A percentile compares a stretch with the other conserved stretches of the same genome.
phyloP scores from a whole-genome alignment of 371 early-diverging fungal genomes.

The Lichtheimia hyalospora region DNA sequence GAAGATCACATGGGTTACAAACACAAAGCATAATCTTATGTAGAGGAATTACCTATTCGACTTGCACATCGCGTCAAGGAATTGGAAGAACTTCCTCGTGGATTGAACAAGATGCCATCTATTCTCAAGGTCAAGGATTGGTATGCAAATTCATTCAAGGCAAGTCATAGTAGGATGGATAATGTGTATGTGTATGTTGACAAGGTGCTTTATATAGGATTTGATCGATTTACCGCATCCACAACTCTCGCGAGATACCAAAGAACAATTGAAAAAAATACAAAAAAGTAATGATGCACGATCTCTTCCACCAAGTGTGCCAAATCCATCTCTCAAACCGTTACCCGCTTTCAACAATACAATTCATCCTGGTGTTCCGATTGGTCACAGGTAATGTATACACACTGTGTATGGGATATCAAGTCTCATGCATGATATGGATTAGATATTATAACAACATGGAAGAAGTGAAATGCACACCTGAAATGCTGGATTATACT shows the following conservation, averaged over 20 bases:
- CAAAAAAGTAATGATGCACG: conserved; percentile 5
- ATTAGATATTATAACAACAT: conserved; percentile 62
- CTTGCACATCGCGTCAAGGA: conserved; percentile 97
- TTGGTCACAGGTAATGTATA: conserved; percentile 38
- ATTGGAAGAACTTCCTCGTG: conserved; percentile 87
- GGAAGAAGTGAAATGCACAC: conserved; percentile 63
- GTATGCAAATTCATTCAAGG: conserved; percentile 93
- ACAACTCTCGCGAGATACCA: conserved; percentile 46
- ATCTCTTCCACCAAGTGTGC: conserved; percentile 56
- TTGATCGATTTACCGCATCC: conserved; percentile 72
- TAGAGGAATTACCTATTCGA: conserved; percentile 92
- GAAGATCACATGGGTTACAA: background rate
- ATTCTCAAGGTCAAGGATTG: conserved; percentile 90
- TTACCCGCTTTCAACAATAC: conserved; percentile 4
- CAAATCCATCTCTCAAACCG: conserved; percentile 55
- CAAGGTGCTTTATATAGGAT: conserved; percentile 40
- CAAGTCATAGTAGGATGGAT: conserved; percentile 22
- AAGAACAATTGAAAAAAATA: conserved; percentile 23
- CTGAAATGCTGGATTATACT: conserved; percentile 79
- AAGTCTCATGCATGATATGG: background rate
- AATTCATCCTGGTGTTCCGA: conserved; percentile 25
- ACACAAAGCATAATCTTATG: background rate
- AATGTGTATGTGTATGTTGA: background rate
- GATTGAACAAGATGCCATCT: conserved; percentile 88
- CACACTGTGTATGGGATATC: too few species aligned